Evolutionary conservation across 1,284 basidiomycete genomes (phyloP).

Genomic region (Meripilus lineatus): DNA sequence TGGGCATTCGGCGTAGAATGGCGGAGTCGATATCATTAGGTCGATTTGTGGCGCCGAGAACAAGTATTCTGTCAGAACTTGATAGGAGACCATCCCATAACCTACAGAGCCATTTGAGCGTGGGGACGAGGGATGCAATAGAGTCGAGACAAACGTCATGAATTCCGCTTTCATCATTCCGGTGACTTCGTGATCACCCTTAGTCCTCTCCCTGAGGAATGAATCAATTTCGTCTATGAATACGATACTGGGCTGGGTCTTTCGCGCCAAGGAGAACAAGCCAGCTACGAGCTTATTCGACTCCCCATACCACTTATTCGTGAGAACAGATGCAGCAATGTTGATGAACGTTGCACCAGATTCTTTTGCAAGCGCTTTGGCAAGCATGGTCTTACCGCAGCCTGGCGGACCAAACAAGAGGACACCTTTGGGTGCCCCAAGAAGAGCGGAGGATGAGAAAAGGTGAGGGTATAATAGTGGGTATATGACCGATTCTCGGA

Average conservation of each 20-base stretch:
- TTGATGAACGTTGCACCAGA: slow-evolving; percentile 97
- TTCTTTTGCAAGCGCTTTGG: slow-evolving; percentile 94
- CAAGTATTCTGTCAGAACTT: slow-evolving; percentile 80
- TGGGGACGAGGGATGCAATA: neutral
- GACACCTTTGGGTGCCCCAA: slow-evolving; percentile 77
- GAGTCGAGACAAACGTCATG: slow-evolving; percentile 74
- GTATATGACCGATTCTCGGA: slow-evolving; percentile 96
- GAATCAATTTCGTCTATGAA: slow-evolving; percentile 87
- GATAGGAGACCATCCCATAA: slow-evolving; percentile 97
- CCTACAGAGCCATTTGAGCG: slow-evolving; percentile 34
- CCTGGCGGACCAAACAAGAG: slow-evolving; percentile 89
- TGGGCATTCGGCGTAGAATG: slow-evolving; percentile 95
- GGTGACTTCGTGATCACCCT: slow-evolving; percentile 95
- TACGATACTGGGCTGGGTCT: slow-evolving; percentile 74
- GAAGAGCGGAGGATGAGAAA: slow-evolving; percentile 72
- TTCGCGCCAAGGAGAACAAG: slow-evolving; percentile 70
- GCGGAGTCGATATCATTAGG: slow-evolving; percentile 95
- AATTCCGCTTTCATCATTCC: slow-evolving; percentile 99
- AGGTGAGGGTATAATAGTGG: slow-evolving; percentile 91
- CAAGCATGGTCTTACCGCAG: slow-evolving; percentile 94
- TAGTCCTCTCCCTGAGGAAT: slow-evolving; percentile 84
- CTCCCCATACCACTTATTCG: slow-evolving; percentile 98
- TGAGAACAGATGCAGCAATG: slow-evolving; percentile 73
- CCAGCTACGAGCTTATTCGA: slow-evolving; percentile 97
- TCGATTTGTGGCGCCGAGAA: slow-evolving; percentile 95